Conservation (phyloP, 1,284 basidiomycete species). For the Phellopilus nigrolimitatus region DNA sequence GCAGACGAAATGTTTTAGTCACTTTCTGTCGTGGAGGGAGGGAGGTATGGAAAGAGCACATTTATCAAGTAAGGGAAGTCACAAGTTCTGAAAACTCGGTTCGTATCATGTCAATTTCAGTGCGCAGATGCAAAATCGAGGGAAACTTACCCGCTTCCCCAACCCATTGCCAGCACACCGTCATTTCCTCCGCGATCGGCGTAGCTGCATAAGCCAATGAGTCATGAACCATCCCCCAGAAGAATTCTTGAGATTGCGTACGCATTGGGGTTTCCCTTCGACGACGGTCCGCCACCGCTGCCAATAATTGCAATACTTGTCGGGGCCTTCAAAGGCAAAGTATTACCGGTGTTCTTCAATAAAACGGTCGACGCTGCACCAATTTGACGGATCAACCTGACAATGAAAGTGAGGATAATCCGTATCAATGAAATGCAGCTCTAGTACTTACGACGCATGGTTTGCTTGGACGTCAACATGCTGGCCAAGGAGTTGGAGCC, state of each 20-base stretch:
- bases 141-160: constrained; percentile 48
- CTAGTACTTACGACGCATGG: constrained; percentile 40
- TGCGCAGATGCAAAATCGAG: background rate
- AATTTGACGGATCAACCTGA: constrained; percentile 56
- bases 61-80: constrained; percentile 31
- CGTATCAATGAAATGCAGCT: too few relatives aligned
- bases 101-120: too few relatives aligned
- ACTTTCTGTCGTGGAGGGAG: too few relatives aligned
- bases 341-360: constrained; percentile 62
- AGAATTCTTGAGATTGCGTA: constrained; percentile 29
- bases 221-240: too few relatives aligned
- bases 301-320: constrained; percentile 42
- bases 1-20: too few relatives aligned
- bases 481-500: constrained; percentile 38
- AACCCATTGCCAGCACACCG: constrained; percentile 49
- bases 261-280: constrained; percentile 37
- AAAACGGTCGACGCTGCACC: constrained; percentile 69
- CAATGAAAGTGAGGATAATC: too few relatives aligned
- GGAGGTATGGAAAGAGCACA: too few relatives aligned
- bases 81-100: constrained; percentile 27
- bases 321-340: constrained; percentile 44
- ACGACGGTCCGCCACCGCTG: constrained; percentile 37
- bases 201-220: constrained; percentile 7
- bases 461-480: constrained; percentile 60
- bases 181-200: constrained; percentile 19